Evolutionary conservation across 176 grass and related monocot species (phyloP).

Genomic region (Neostapfia colusana): DNA sequence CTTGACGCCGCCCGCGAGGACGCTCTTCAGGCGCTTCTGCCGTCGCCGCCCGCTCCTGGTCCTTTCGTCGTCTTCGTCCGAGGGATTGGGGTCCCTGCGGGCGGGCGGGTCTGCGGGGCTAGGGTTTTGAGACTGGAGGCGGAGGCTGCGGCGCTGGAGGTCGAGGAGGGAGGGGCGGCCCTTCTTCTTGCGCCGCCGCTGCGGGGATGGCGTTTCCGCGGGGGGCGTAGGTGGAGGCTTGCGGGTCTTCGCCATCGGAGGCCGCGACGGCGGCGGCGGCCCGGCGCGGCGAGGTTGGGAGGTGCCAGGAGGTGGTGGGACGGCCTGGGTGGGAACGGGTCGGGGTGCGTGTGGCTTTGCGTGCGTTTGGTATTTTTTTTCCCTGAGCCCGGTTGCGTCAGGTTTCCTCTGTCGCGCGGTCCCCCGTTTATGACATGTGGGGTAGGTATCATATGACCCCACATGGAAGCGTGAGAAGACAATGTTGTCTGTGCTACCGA

Average conservation of each 20-base stretch:
- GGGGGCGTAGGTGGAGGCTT: conserved; percentile 29
- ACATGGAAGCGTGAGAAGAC: not conserved
- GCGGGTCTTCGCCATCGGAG: conserved; percentile 58
- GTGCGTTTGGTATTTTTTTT: conserved; percentile 57
- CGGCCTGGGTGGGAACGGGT: conserved; percentile 46
- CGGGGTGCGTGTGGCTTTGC: conserved; percentile 63
- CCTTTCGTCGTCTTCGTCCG: conserved; percentile 45
- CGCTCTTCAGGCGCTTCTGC: conserved; percentile 59
- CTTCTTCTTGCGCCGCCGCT: conserved; percentile 59
- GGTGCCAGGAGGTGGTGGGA: conserved; percentile 26
- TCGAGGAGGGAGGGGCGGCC: conserved; percentile 65
- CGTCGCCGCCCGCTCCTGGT: conserved; percentile 26
- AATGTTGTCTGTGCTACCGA: not conserved
- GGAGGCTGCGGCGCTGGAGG: conserved; percentile 63
- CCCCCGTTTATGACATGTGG: conserved; percentile 23
- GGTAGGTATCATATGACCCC: accelerated
- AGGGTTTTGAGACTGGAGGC: conserved; percentile 59
- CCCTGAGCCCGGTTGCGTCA: conserved; percentile 24
- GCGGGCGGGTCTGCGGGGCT: conserved; percentile 15
- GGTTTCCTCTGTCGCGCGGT: not conserved
- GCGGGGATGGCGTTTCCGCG: conserved; percentile 37
- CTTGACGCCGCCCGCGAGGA: conserved; percentile 54
- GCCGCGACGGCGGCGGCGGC: conserved; percentile 1
- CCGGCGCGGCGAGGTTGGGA: conserved; percentile 28
- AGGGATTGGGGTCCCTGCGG: conserved; percentile 24